Evolutionary conservation across 1,284 basidiomycete genomes (phyloP), one percentile per base, ranked within the genome.

Genomic region (Ceratobasidium sp.): DNA sequence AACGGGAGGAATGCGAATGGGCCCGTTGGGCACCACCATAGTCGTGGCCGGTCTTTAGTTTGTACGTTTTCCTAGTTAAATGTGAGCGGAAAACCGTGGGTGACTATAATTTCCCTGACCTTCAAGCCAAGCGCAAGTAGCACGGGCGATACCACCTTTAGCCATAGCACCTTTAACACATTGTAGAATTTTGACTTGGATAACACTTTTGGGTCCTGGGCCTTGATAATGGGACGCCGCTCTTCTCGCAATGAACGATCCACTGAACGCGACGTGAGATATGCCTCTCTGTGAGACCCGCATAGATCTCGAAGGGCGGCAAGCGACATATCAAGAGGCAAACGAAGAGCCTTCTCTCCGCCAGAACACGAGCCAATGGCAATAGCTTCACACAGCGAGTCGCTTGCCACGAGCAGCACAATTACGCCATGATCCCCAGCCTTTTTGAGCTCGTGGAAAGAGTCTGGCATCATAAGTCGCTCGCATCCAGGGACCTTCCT

Each of bases 401-500:
- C 5, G 30, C 57, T 60, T 4, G 30, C 6, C 16, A 35, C 30
- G 5, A 60, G 30, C 4, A 60, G 6, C 30, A 60, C 57, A 27
- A 60, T 16, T 16, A 33, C 14, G 6, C 57, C 57, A 6, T 60
- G 57, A 35, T 60, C 57, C 57, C 23, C 57, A 5, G 30, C 30
- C 14, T 33, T n/a, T 23, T 27, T 23, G 16, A 23, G 57, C n/a
- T 23, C 20, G 14, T 60, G 14, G 16, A 35, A 60, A n/a, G 14
- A 33, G n/a, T 60, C 30, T 3, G 57, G n/a, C n/a, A 60, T 23
- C 57, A 60, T 60, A 5, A 60, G 30, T 16, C 30, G 14, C 30
- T 60, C 57, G 30, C 57, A 60, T 33, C 57, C 57, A 60, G 57
- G 57, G 30, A 60, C 30, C 16, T 16, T 27, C n/a, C 57, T 23